phyloP scores from a whole-genome alignment of 1,284 basidiomycete species.

The Sanghuangporus baumii region DNA sequence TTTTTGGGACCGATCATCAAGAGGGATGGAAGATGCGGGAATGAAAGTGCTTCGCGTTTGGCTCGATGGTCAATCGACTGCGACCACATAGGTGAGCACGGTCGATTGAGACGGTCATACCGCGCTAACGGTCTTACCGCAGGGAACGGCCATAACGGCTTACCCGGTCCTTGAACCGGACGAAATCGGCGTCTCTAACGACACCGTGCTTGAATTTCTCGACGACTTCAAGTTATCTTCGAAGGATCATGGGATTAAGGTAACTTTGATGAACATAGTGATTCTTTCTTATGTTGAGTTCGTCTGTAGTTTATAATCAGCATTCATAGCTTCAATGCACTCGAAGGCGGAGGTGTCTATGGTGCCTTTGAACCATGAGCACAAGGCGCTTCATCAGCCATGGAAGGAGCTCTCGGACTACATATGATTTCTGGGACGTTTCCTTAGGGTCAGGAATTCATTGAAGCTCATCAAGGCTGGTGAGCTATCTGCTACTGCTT shows the following conservation, averaged over 20 bases:
- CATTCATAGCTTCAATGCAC: constrained; percentile 32
- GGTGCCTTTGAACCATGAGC: constrained; percentile 31
- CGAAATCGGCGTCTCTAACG: constrained; percentile 33
- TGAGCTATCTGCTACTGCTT: neutral
- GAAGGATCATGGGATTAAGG: constrained; percentile 32
- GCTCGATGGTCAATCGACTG: constrained; percentile 28
- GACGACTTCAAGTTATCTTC: constrained; percentile 37
- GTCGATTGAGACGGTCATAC: neutral
- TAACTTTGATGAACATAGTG: constrained; percentile 5
- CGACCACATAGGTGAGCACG: constrained; percentile 24
- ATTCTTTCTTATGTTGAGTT: neutral
- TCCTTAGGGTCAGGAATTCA: constrained; percentile 24
- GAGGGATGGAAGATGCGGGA: constrained; percentile 27
- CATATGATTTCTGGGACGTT: constrained; percentile 28
- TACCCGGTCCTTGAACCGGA: constrained; percentile 31
- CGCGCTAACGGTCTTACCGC: neutral
- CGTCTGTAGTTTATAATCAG: constrained; percentile 32
- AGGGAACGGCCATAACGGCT: constrained; percentile 24
- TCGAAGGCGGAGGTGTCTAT: constrained; percentile 28
- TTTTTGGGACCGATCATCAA: constrained; percentile 10
- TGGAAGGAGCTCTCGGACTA: constrained; percentile 40
- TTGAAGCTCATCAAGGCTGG: constrained; percentile 23
- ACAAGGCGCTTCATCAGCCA: constrained; percentile 32
- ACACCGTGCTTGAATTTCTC: constrained; percentile 33
- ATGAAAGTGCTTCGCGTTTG: constrained; percentile 32